A percentile compares a stretch with the other conserved stretches of the same genome.
These are phyloP conservation scores for Pythium coloratum DNA, from an alignment of 352 stramenopile species.

Conservation along the genomic window DNA sequence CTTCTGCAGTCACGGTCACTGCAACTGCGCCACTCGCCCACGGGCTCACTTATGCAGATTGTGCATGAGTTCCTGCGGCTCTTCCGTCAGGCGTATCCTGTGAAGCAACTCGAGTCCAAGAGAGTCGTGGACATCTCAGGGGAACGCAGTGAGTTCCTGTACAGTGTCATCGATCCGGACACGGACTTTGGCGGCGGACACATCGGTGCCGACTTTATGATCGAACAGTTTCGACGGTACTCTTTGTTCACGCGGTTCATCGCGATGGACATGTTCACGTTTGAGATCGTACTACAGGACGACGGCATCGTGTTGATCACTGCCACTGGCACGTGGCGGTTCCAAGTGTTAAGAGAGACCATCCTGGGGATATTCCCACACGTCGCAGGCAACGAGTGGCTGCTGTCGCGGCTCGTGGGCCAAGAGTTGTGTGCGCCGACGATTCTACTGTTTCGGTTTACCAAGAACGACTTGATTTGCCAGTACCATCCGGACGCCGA, in stretches of 20 bases:
- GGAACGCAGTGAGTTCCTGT: conserved; percentile 41
- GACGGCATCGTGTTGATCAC: conserved; percentile 36
- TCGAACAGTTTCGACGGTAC: conserved; percentile 47
- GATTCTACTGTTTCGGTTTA: conserved; percentile 41
- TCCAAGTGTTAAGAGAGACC: conserved; percentile 49
- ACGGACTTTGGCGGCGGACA: conserved; percentile 39
- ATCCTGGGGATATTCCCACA: conserved; percentile 50
- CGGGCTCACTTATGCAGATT: conserved; percentile 22
- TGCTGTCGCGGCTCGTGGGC: conserved; percentile 42
- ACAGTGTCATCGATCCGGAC: conserved; percentile 37
- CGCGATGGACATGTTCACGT: conserved; percentile 27
- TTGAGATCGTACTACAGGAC: conserved; percentile 36
- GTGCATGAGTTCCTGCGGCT: conserved; percentile 17
- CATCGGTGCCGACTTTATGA: conserved; percentile 35
- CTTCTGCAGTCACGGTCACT: conserved; percentile 17
- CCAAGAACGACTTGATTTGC: conserved; percentile 28
- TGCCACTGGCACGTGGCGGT: conserved; percentile 31
- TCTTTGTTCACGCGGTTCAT: conserved; percentile 47
- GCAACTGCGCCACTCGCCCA: conserved; percentile 15
- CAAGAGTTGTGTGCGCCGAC: conserved; percentile 32
- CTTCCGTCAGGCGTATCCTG: conserved; percentile 25
- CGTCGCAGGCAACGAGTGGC: conserved; percentile 36
- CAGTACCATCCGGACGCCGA: conserved; percentile 40
- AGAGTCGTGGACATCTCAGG: conserved; percentile 18
- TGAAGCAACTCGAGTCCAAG: not conserved